Percentiles rank a stretch among this genome's conserved stretches.
phyloP scores from a whole-genome alignment of 2,329 filamentous ascomycete species.

The Botrytis hyacinthi region DNA sequence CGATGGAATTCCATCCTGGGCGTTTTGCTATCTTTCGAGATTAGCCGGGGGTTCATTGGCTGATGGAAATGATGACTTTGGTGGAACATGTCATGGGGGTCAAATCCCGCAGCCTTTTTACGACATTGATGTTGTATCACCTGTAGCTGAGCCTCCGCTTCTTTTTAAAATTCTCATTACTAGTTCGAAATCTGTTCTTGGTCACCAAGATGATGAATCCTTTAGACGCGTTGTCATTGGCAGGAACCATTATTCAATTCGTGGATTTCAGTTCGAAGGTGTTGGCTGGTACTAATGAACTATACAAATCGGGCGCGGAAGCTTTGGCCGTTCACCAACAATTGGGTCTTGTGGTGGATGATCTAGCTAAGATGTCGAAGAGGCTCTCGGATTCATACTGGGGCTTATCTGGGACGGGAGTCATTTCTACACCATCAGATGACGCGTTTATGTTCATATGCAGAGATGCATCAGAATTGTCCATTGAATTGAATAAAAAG shows the following conservation, averaged over 20 bases:
- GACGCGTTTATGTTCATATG: neutral
- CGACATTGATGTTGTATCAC: too few relatives aligned
- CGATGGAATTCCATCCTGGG: neutral
- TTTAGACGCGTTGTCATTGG: constrained; percentile 18
- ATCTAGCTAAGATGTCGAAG: constrained; percentile 8
- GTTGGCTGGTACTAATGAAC: constrained; percentile 14
- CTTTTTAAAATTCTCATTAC: neutral
- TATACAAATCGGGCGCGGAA: constrained; percentile 21
- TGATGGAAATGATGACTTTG: neutral
- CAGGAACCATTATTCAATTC: constrained; percentile 24
- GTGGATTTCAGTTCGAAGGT: constrained; percentile 26
- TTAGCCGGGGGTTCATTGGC: neutral
- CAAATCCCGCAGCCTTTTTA: neutral
- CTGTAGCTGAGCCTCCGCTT: neutral
- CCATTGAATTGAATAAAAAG: neutral
- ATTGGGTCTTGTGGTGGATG: constrained; percentile 12
- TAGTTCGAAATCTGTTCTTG: neutral
- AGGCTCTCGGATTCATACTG: neutral
- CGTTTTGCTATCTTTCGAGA: neutral
- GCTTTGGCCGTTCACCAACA: constrained; percentile 12
- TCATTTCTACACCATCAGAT: neutral
- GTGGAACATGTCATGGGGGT: neutral
- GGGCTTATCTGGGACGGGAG: neutral
- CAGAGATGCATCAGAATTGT: neutral
- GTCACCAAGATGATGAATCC: constrained; percentile 14